These are phyloP conservation scores for Babesia divergens DNA, from an alignment of 169 alveolate genomes.

Conservation along the genomic window DNA sequence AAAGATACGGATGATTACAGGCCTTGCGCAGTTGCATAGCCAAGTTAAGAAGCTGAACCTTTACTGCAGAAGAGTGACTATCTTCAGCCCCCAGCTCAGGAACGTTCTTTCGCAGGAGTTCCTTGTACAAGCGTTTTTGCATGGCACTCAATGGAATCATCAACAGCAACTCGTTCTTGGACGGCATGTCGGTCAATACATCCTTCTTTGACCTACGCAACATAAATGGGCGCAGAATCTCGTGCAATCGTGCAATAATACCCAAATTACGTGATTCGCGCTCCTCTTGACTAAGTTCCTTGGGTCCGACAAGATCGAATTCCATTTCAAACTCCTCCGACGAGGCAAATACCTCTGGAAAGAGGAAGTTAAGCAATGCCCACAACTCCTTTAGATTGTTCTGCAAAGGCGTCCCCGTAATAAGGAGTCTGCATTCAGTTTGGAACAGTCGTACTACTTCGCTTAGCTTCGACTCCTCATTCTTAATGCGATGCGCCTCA, in stretches of 20 bases:
- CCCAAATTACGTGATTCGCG: constrained; percentile 72
- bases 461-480: constrained; percentile 93
- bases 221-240: constrained; percentile 96
- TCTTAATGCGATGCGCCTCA: constrained; percentile 98
- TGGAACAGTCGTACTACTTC: constrained; percentile 81
- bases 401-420: constrained; percentile 99
- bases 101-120: constrained; percentile 82
- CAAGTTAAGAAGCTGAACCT: constrained; percentile 92
- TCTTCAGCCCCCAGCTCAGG: constrained; percentile 72
- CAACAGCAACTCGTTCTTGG: constrained; percentile 87
- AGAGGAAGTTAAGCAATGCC: constrained; percentile 96
- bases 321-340: constrained; percentile 96
- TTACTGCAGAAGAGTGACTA: constrained; percentile 40
- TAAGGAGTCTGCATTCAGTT: constrained; percentile 91
- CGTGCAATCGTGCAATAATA: constrained; percentile 89
- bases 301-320: constrained; percentile 80
- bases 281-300: constrained; percentile 63
- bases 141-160: constrained; percentile 91
- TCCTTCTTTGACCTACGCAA: constrained; percentile 96
- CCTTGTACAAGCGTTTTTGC: constrained; percentile 90
- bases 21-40: constrained; percentile 98
- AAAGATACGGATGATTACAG: constrained; percentile 96
- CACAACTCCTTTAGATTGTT: constrained; percentile 97
- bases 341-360: constrained; percentile 94
- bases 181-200: constrained; percentile 95